Percentiles rank a stretch among this genome's conserved stretches.
These are phyloP conservation scores for Solanum chilense DNA, from an alignment of 257 asterid species.

Conservation along the genomic window DNA sequence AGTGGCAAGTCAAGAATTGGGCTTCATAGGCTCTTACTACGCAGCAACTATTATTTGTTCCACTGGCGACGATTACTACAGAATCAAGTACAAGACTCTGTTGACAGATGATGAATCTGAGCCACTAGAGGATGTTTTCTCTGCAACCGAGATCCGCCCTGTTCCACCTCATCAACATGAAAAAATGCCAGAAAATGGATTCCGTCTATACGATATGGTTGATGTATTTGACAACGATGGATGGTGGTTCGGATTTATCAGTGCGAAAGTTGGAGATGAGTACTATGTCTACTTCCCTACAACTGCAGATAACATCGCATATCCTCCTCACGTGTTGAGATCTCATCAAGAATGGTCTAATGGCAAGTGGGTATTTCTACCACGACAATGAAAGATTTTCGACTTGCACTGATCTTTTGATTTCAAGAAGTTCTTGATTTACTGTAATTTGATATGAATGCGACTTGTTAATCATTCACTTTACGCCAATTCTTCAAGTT, in stretches of 20 bases:
- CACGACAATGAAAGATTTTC: neutral
- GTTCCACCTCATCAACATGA: neutral
- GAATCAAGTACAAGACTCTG: neutral
- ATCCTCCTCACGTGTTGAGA: neutral
- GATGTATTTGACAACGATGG: slow-evolving; percentile 5
- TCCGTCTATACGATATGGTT: neutral
- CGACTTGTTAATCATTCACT: no score
- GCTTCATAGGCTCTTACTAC: neutral
- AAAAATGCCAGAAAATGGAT: neutral
- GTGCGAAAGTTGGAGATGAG: neutral
- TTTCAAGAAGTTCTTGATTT: neutral
- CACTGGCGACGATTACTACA: neutral
- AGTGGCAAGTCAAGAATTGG: neutral
- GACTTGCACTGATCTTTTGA: neutral
- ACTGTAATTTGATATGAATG: neutral
- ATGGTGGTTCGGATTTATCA: slow-evolving; percentile 7
- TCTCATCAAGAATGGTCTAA: slow-evolving; percentile 4
- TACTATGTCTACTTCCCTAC: slow-evolving; percentile 2
- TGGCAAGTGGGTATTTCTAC: neutral
- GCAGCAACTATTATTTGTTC: neutral
- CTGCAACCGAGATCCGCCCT: neutral
- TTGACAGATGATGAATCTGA: neutral
- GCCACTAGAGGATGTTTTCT: neutral
- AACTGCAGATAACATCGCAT: slow-evolving; percentile 3
- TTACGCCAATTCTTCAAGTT: neutral